Base-by-base conservation (phyloP, 2,329 filamentous ascomycete genomes). In the Seiridium unicorne region DNA sequence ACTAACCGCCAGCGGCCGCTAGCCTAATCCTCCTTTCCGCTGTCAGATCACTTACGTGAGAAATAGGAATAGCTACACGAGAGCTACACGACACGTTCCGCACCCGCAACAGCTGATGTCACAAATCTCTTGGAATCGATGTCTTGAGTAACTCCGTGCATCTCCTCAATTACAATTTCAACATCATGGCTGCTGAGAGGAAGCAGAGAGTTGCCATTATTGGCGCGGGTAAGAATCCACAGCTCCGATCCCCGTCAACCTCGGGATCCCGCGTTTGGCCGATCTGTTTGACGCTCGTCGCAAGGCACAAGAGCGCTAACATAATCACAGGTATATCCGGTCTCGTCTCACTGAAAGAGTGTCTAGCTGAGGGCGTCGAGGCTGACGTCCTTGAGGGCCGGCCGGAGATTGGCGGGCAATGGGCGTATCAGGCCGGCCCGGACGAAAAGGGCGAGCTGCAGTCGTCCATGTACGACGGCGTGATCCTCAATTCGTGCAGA, bases 331-430 rank as follows among this genome's bases (percentile, higher is more conserved):
- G 75, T 11, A 51, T 74, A 47, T 69, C 70, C 42, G 73, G 74
- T n/a, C 64, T 77, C 26, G 63, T 63, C 10, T 68, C 75, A 5
- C 65, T 76, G 57, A 78, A 77, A 58, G 72, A 77, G 63, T 76
- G 73, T 57, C 66, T 76, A 32, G 71, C 73, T 10, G 74, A 72
- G 48, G 72, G 73, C 9, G 62, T 76, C 57, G 63, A 70, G 1
- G 72, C 68, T 55, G 71, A 71, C 5, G 67, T 71, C 47, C 77
- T 76, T 61, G 75, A 79, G 63, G 64, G 66, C 11, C 69, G 71
- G 26, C 56, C 63, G 13, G 66, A 69, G 51, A 68, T 78, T 54
- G 76, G 75, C 47, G 75, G 75, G 40, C 71, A 73, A 59, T 79
- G 76, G 76, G 69, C 68, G 48, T 77, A 76, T 61, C 69, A 76